Evolutionary conservation across 2,329 filamentous ascomycete genomes (phyloP).

Genomic region (Neofusicoccum umdonicola): DNA sequence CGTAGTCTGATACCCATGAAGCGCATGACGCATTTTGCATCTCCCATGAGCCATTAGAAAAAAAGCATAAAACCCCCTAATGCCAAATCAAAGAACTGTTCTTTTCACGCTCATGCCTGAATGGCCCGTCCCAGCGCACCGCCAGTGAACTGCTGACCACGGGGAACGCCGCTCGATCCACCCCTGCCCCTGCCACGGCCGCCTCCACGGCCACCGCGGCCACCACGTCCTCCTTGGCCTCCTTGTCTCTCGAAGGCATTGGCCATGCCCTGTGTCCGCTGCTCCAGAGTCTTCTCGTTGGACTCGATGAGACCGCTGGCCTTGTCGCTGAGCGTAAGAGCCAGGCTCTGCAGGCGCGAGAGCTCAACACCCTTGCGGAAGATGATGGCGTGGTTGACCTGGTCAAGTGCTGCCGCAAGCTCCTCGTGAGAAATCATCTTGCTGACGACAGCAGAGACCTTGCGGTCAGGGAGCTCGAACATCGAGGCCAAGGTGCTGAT

Average conservation of each 20-base stretch:
- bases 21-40: constrained; percentile 17
- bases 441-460: constrained; percentile 92
- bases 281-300: constrained; percentile 96
- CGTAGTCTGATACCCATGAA: constrained; percentile 15
- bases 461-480: constrained; percentile 90
- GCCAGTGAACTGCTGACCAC: constrained; percentile 77
- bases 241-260: constrained; percentile 95
- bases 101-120: constrained; percentile 38
- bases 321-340: constrained; percentile 92
- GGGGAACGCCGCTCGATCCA: constrained; percentile 62
- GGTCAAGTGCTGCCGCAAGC: constrained; percentile 90
- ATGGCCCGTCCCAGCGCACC: constrained; percentile 67
- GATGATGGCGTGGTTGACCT: constrained; percentile 95
- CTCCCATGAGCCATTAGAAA: constrained; percentile 18
- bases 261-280: constrained; percentile 90
- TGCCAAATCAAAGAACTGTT: constrained; percentile 12
- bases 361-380: constrained; percentile 99
- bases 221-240: constrained; percentile 69
- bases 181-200: constrained; percentile 62
- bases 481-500: constrained; percentile 81
- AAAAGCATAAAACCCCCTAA: constrained; percentile 11
- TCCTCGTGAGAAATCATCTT: constrained; percentile 99
- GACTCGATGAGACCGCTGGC: constrained; percentile 92
- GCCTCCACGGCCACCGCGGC: constrained; percentile 55
- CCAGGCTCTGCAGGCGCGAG: constrained; percentile 90